Evolutionary conservation across 495 filamentous ascomycete species (phyloP).

Genomic region (Aspergillus mulundensis): DNA sequence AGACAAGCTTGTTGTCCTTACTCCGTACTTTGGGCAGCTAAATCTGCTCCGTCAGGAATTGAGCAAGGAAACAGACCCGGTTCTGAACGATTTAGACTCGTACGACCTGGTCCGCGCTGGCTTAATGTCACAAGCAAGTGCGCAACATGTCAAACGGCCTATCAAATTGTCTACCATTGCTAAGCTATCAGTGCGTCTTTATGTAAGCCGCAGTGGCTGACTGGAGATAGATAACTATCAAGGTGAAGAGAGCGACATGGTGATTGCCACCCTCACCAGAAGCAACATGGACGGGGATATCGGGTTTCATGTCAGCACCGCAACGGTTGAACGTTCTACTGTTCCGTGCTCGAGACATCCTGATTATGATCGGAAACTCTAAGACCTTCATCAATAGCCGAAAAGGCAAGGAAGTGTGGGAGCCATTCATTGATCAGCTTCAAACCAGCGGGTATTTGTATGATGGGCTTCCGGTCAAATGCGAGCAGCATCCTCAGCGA

Average conservation of each 20-base stretch:
- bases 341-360: slow-evolving; percentile 60
- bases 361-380: slow-evolving; percentile 72
- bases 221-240: slow-evolving; percentile 65
- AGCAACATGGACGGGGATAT: slow-evolving; percentile 63
- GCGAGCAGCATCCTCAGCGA: slow-evolving; percentile 59
- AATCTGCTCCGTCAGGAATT: slow-evolving; percentile 52
- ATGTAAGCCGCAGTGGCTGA: background rate
- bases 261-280: slow-evolving; percentile 62
- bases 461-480: slow-evolving; percentile 66
- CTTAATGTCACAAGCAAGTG: slow-evolving; percentile 50
- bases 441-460: slow-evolving; percentile 53
- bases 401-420: slow-evolving; percentile 59
- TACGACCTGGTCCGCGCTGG: slow-evolving; percentile 64
- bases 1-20: slow-evolving; percentile 63
- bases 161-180: slow-evolving; percentile 66
- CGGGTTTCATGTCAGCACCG: slow-evolving; percentile 68
- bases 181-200: slow-evolving; percentile 20
- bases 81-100: slow-evolving; percentile 68
- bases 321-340: slow-evolving; percentile 70
- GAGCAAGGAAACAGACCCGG: slow-evolving; percentile 52
- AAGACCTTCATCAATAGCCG: slow-evolving; percentile 60
- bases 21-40: slow-evolving; percentile 72
- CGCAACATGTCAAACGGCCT: slow-evolving; percentile 45
- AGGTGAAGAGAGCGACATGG: slow-evolving; percentile 75
- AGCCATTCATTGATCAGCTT: slow-evolving; percentile 54